These are phyloP conservation scores for Cyclotella cryptica DNA, from an alignment of 108 stramenopile genomes.

Conservation along the genomic window DNA sequence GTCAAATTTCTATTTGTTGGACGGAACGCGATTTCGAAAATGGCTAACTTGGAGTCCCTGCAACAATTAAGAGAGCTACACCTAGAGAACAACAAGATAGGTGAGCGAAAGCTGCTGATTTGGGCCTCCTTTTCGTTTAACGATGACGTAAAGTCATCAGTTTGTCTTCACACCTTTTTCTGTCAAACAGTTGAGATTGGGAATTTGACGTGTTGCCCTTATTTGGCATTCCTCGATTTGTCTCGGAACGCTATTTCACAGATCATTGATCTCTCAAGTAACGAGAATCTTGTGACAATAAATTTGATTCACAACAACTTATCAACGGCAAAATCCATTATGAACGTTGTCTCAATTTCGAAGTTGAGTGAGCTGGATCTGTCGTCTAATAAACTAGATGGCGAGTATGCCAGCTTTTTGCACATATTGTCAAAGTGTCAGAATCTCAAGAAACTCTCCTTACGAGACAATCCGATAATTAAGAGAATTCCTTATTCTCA, in stretches of 20 bases:
- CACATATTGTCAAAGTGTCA: slow-evolving; percentile 51
- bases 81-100: slow-evolving; percentile 36
- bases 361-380: slow-evolving; percentile 8
- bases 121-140: background rate
- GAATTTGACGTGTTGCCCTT: slow-evolving; percentile 35
- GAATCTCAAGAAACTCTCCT: slow-evolving; percentile 71
- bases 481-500: slow-evolving; percentile 77
- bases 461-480: slow-evolving; percentile 77
- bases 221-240: slow-evolving; percentile 5
- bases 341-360: background rate
- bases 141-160: background rate
- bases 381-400: slow-evolving; percentile 3
- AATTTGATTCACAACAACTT: slow-evolving; percentile 63
- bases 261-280: background rate
- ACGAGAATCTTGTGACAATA: slow-evolving; percentile 49
- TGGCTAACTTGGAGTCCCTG: slow-evolving; percentile 51
- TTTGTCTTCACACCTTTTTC: background rate
- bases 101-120: slow-evolving; percentile 1
- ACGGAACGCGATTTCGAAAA: slow-evolving; percentile 58
- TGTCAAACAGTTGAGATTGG: slow-evolving; percentile 28
- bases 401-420: slow-evolving; percentile 35
- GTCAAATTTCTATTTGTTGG: slow-evolving; percentile 75
- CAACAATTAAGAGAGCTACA: slow-evolving; percentile 21
- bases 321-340: slow-evolving; percentile 50
- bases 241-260: slow-evolving; percentile 18